Evolutionary conservation across 2,329 filamentous ascomycete genomes (phyloP).

Genomic region (Microcyclospora tardicrescens): DNA sequence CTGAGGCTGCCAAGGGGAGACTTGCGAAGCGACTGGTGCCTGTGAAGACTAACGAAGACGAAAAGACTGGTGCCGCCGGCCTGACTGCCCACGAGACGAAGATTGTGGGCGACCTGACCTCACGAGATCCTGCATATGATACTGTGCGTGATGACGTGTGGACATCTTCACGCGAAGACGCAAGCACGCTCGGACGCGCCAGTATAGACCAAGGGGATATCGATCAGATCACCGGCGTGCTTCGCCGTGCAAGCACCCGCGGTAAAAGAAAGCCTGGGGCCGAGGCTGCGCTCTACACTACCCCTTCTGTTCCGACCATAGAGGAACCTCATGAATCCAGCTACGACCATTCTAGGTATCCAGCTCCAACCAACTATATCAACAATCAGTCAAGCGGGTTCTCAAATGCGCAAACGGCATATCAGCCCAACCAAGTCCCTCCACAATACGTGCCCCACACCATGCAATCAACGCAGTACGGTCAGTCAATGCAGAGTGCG

Average conservation of each 20-base stretch:
- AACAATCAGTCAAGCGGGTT: slow-evolving; percentile 3
- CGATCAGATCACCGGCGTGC: slow-evolving; percentile 33
- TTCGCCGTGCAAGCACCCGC: slow-evolving; percentile 31
- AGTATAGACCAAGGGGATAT: slow-evolving; percentile 32
- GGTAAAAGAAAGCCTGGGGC: slow-evolving; percentile 29
- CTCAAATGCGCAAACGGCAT: slow-evolving; percentile 4
- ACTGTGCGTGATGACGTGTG: slow-evolving; percentile 32
- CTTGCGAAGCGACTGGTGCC: slow-evolving; percentile 50
- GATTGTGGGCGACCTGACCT: slow-evolving; percentile 33
- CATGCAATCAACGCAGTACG: slow-evolving; percentile 1
- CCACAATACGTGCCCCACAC: background rate
- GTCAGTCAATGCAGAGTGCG: background rate
- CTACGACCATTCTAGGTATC: background rate
- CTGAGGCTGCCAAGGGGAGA: slow-evolving; percentile 41
- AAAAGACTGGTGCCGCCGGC: slow-evolving; percentile 12
- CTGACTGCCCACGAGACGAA: slow-evolving; percentile 14
- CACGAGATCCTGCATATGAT: slow-evolving; percentile 30
- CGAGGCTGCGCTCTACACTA: slow-evolving; percentile 1
- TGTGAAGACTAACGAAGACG: slow-evolving; percentile 17
- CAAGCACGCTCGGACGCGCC: slow-evolving; percentile 24
- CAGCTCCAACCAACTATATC: background rate
- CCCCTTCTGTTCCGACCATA: slow-evolving; percentile 12
- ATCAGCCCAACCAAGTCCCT: slow-evolving; percentile 1
- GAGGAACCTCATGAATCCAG: slow-evolving; percentile 9
- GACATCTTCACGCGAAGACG: slow-evolving; percentile 28